A percentile compares a stretch with the other conserved stretches of the same genome.
Evolutionary conservation across 176 grass and related monocot genomes (phyloP).

Genomic region (Oryza punctata): DNA sequence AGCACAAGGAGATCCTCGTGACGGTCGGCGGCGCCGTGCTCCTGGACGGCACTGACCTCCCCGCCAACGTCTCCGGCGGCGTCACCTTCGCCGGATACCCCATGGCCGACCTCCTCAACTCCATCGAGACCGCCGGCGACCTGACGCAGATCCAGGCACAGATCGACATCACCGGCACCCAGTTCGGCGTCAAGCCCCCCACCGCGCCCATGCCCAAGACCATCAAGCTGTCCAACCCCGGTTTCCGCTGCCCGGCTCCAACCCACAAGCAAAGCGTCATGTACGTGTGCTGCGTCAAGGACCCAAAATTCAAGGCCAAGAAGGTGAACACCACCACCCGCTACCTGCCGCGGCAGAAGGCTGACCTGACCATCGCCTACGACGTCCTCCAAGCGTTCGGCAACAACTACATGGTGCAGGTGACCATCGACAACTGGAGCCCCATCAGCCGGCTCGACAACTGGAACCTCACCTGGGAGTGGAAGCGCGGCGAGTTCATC

Average conservation of each 20-base stretch:
- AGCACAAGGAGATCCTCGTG: slow-evolving; percentile 85
- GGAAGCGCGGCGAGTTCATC: slow-evolving; percentile 95
- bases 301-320: slow-evolving; percentile 71
- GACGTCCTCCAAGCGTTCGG: slow-evolving; percentile 67
- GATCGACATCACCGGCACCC: slow-evolving; percentile 76
- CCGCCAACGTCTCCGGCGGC: slow-evolving; percentile 68
- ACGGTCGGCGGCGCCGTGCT: slow-evolving; percentile 64
- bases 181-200: slow-evolving; percentile 85
- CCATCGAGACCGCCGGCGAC: slow-evolving; percentile 90
- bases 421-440: slow-evolving; percentile 93
- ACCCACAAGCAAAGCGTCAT: slow-evolving; percentile 66
- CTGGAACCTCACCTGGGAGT: slow-evolving; percentile 98
- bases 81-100: slow-evolving; percentile 66
- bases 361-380: slow-evolving; percentile 77
- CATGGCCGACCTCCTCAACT: slow-evolving; percentile 71
- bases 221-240: slow-evolving; percentile 70
- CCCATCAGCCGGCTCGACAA: slow-evolving; percentile 85
- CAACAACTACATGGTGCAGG: slow-evolving; percentile 83
- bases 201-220: slow-evolving; percentile 78
- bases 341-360: slow-evolving; percentile 59
- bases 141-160: slow-evolving; percentile 63
- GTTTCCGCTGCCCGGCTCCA: slow-evolving; percentile 67
- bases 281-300: slow-evolving; percentile 83
- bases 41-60: slow-evolving; percentile 60
- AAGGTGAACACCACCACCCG: slow-evolving; percentile 51